Evolutionary conservation across 169 alveolate genomes (phyloP), one percentile per base, ranked within the genome.

Genomic region (Plasmodium relictum): DNA sequence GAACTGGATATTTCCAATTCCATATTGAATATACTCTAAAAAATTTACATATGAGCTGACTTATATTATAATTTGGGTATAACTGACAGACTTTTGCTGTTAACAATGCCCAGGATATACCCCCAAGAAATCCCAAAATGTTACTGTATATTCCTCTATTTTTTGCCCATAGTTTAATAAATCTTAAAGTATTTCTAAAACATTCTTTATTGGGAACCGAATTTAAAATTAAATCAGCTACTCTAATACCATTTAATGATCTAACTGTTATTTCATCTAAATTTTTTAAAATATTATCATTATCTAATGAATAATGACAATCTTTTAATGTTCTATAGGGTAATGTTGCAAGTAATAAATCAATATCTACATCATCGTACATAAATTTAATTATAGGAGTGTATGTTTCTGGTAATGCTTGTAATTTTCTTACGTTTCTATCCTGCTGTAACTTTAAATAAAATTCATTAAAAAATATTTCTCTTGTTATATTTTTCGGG

Each of bases 51-150:
- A 98, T 95, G 31, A 98, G 92, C 61, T 96, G 97, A 73, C 96
- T 97, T 3, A 99, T 97, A 45, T 92, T 95, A 70, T 95, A 95
- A 93, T 98, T 96, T 2, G 99, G 99, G 91, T 95, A 98, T 74
- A 95, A 93, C 83, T 97, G 98, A 86, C 99, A 99, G 20, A 98
- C 96, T 73, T 99, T 95, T 4, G 99, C 99, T 18, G 98, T 99
- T 45, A 99, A 94, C 48, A 99, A 97, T n/a, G 99, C 99, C 99
- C 99, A 99, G 12, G 99, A 97, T 39, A 98, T 98, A 5, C 99
- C 99, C 7, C 99, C 99, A 22, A 98, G 94, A 76, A 95, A 99
- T 6, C 99, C 99, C 83, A 98, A 92, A 39, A 98, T 99, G 88
- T 98, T 99, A 68, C 99, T 95, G 95, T 98, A 98, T n/a, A 99